These are phyloP conservation scores for Hura crepitans DNA, from an alignment of 441 rosid genomes.

Conservation along the genomic window DNA sequence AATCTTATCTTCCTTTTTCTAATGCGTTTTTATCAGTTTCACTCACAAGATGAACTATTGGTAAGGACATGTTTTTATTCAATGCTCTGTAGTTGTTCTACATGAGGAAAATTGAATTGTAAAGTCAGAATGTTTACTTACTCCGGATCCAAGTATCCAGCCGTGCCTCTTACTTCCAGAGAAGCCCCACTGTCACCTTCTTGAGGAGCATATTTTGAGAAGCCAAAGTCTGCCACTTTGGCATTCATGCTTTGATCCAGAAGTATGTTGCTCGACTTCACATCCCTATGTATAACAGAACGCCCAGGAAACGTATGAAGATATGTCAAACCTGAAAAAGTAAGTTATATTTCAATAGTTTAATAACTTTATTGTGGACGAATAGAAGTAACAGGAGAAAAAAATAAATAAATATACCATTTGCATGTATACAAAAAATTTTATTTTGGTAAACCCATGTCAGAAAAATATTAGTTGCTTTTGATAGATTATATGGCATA, in stretches of 20 bases:
- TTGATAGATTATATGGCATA: background rate
- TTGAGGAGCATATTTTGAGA: slow-evolving; percentile 76
- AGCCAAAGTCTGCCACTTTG: slow-evolving; percentile 70
- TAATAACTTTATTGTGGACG: background rate
- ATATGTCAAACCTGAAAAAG: slow-evolving; percentile 50
- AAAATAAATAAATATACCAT: too few species aligned
- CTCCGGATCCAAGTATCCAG: slow-evolving; percentile 80
- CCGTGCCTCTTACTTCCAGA: slow-evolving; percentile 77
- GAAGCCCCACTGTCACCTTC: slow-evolving; percentile 74
- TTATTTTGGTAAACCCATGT: background rate
- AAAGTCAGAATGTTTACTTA: slow-evolving; percentile 26
- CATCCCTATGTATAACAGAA: slow-evolving; percentile 65
- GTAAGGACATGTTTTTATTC: background rate
- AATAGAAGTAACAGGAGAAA: background rate
- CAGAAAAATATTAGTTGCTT: background rate
- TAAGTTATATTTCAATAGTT: slow-evolving; percentile 12
- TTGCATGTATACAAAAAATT: background rate
- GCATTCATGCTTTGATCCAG: slow-evolving; percentile 71
- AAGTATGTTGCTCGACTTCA: slow-evolving; percentile 76
- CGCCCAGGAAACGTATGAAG: slow-evolving; percentile 59
- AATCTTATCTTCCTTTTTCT: background rate
- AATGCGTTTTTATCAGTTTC: background rate
- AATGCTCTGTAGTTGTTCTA: background rate
- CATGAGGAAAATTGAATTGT: background rate
- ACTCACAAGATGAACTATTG: background rate